Conservation (phyloP, 805 yeast genomes). For the Candida adriatica region DNA sequence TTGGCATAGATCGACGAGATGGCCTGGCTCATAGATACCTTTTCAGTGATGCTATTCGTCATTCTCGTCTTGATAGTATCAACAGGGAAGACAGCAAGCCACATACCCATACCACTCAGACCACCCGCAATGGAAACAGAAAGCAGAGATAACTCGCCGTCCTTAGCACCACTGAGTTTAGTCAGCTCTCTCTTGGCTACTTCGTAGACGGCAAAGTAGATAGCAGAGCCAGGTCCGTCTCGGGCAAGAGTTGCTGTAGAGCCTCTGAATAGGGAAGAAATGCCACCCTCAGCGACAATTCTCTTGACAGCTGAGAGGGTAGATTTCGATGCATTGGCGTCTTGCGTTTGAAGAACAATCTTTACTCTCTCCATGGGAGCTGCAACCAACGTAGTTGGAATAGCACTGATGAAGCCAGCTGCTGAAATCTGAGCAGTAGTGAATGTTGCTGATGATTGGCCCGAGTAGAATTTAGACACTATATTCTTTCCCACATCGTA, state of each 20-base stretch:
- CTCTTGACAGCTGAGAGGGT: slow-evolving; percentile 52
- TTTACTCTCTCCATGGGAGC: slow-evolving; percentile 96
- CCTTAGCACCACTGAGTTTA: slow-evolving; percentile 28
- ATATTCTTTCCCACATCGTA: slow-evolving; percentile 86
- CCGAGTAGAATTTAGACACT: slow-evolving; percentile 38
- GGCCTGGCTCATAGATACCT: slow-evolving; percentile 53
- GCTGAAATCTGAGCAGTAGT: slow-evolving; percentile 68
- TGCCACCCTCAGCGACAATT: slow-evolving; percentile 74
- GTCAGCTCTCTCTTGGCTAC: slow-evolving; percentile 59
- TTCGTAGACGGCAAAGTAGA: slow-evolving; percentile 94
- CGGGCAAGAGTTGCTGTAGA: slow-evolving; percentile 88
- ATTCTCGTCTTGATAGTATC: slow-evolving; percentile 74
- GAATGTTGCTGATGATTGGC: slow-evolving; percentile 34
- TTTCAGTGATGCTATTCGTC: slow-evolving; percentile 31
- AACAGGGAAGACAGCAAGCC: slow-evolving; percentile 92
- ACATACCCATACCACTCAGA: slow-evolving; percentile 93
- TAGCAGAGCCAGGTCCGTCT: slow-evolving; percentile 96
- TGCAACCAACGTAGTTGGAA: slow-evolving; percentile 93
- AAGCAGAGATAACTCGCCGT: slow-evolving; percentile 54
- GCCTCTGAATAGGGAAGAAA: slow-evolving; percentile 82
- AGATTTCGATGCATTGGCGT: slow-evolving; percentile 31
- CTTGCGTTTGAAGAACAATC: slow-evolving; percentile 82
- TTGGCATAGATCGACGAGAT: slow-evolving; percentile 60
- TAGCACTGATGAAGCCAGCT: slow-evolving; percentile 91
- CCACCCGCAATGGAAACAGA: slow-evolving; percentile 92